phyloP scores from a whole-genome alignment of 1,284 basidiomycete species.

The Macrocybe sp. region DNA sequence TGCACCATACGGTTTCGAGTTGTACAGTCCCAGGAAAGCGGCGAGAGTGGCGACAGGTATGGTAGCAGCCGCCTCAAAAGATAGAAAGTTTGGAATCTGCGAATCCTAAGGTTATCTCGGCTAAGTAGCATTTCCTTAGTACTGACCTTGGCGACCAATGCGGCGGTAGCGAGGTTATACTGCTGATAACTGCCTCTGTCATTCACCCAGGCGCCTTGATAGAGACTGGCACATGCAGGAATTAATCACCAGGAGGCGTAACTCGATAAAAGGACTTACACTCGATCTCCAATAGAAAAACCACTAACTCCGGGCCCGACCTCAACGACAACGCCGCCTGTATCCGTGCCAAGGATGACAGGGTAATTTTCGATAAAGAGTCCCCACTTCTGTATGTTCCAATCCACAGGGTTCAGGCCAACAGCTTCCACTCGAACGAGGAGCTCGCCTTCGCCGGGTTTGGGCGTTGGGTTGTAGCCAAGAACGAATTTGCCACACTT shows the following conservation, averaged over 20 bases:
- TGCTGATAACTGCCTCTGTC: slow-evolving; percentile 44
- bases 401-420: slow-evolving; percentile 32
- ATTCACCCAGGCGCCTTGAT: slow-evolving; percentile 32
- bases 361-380: slow-evolving; percentile 24
- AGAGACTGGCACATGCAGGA: slow-evolving; percentile 25
- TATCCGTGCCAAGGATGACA: slow-evolving; percentile 47
- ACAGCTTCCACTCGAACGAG: slow-evolving; percentile 33
- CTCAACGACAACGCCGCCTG: slow-evolving; percentile 45
- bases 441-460: slow-evolving; percentile 30
- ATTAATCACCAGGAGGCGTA: slow-evolving; percentile 7
- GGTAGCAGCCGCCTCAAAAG: slow-evolving; percentile 38
- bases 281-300: slow-evolving; percentile 48
- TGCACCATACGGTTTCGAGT: slow-evolving; percentile 22
- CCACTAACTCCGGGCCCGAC: slow-evolving; percentile 42
- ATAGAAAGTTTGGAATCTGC: slow-evolving; percentile 34
- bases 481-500: slow-evolving; percentile 9
- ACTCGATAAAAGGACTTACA: slow-evolving; percentile 28
- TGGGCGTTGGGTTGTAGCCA: slow-evolving; percentile 21
- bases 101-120: neutral
- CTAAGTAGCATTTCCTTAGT: neutral
- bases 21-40: slow-evolving; percentile 33
- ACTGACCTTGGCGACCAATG: slow-evolving; percentile 37
- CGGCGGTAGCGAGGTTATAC: slow-evolving; percentile 36
- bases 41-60: slow-evolving; percentile 34
- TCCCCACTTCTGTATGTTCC: slow-evolving; percentile 11